Evolutionary conservation across 2,329 filamentous ascomycete species (phyloP), one percentile per base, ranked within the genome.

Genomic region (Botrytis medusae): DNA sequence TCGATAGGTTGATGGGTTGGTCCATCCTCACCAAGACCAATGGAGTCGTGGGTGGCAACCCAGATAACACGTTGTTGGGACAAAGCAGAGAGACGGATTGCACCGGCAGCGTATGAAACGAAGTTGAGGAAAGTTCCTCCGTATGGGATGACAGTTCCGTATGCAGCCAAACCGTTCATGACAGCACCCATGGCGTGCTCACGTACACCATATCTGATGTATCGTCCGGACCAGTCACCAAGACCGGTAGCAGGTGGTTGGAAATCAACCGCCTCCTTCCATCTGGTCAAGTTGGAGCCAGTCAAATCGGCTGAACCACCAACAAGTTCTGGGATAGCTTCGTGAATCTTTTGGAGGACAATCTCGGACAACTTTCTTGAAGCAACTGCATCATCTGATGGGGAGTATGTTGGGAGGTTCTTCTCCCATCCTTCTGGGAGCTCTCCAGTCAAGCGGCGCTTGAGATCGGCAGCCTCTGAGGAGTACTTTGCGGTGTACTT

Each of bases 1-100:
- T 99, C 96, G 80, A 99, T 97, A 84, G 96, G 96, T 89, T 99
- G 96, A 87, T 99, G 96, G 73, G 96, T 99, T 79, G 96, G 95
- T 77, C 96, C 96, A 82, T 99, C 96, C 87, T 99, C 96, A 85
- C 96, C 96, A 79, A 98, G 93, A 88, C 96, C 96, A 81, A 99
- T 99, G 78, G 95, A 98, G 89, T 98, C 95, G 89, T 98, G 95
- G 79, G 95, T 98, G 81, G 96, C 95, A 80, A 98, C 89, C 91
- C 96, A 97, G 87, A 99, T 95, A 82, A 90, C 88, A 81, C 95
- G 95, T 83, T 95, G 89, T 84, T 93, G 95, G 64, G 95, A 97
- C 79, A 99, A 90, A 59, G 96, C 91, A 54, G 95, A 97, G 75
- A 99, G 91, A 85, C 96, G 95, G 82, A 98, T 92, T 81, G 96